Percentiles rank a stretch among this genome's conserved stretches.
These are phyloP conservation scores for sweet orange (Citrus sinensis) DNA, from an alignment of 345 rosid species.

Conservation along the genomic window DVS_A1.0 CM039166.1:18263001-18263500, in stretches of 20 bases:
- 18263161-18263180: slow-evolving; percentile 70
- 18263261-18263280: slow-evolving; percentile 85
- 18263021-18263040: slow-evolving; percentile 40
- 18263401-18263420: slow-evolving; percentile 84
- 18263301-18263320: slow-evolving; percentile 75
- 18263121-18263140: slow-evolving; percentile 64
- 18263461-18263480: slow-evolving; percentile 34
- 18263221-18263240: slow-evolving; percentile 36
- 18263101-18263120: slow-evolving; percentile 56
- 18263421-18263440: slow-evolving; percentile 63
- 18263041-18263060: slow-evolving; percentile 32
- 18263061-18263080: slow-evolving; percentile 36
- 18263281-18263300: slow-evolving; percentile 53
- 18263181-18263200: slow-evolving; percentile 85
- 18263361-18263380: slow-evolving; percentile 81
- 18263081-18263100: slow-evolving; percentile 41
- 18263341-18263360: slow-evolving; percentile 82
- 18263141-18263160: slow-evolving; percentile 73
- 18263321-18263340: slow-evolving; percentile 81
- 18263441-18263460: slow-evolving; percentile 19
- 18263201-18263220: slow-evolving; percentile 69
- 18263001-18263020: slow-evolving; percentile 34
- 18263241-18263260: slow-evolving; percentile 44
- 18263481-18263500: slow-evolving; percentile 42
- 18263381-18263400: slow-evolving; percentile 91